Base-by-base conservation (phyloP, 2,329 filamentous ascomycete genomes). In the Hyphodiscus sp. region DNA sequence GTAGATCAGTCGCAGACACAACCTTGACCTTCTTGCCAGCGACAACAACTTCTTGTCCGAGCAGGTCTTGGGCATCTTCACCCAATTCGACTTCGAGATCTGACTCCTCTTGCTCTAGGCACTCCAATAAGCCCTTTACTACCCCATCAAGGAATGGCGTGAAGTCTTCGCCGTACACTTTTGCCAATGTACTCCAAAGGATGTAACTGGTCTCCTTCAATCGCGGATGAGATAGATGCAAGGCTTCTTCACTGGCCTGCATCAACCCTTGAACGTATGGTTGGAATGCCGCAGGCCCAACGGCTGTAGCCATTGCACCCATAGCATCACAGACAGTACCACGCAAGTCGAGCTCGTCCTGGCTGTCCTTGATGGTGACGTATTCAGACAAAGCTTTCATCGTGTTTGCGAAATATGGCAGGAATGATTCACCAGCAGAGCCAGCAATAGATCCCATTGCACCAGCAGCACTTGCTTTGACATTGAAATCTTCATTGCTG, bases 181-280 rank as follows among this genome's bases (percentile, higher is more conserved):
- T 95, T 58, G 92, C 87, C 68, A 99, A 84, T 42, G 89, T 90
- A 61, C 89, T 91, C 92, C 94, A 99, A 51, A 99, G 80, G 58
- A 97, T 95, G 74, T 96, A 99, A 69, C 90, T 96, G 58, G 91
- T 96, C 76, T 99, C 94, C 71, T 91, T 89, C 49, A 97, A 83
- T 53, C 91, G 83, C 43, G 91, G 88, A 73, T 96, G 91, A 63
- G 90, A 91, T 2, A 99, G 83, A 63, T 87, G 78, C 1, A 97
- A 79, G 52, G 88, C 91, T 71, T 96, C 91, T 72, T 96, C 91
- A 61, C 89, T 96, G 15, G 92, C 87, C 65, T 86, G 80, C 88
- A 99, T 96, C 54, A 97, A 78, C 43, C 90, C 89, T 67, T 87
- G 79, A 38, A 97, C 91, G 67, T 92, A 97, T 15, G 88, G 89